These are phyloP conservation scores for Saraca asoca DNA, from an alignment of 331 rosid species.

Conservation along the genomic window DNA sequence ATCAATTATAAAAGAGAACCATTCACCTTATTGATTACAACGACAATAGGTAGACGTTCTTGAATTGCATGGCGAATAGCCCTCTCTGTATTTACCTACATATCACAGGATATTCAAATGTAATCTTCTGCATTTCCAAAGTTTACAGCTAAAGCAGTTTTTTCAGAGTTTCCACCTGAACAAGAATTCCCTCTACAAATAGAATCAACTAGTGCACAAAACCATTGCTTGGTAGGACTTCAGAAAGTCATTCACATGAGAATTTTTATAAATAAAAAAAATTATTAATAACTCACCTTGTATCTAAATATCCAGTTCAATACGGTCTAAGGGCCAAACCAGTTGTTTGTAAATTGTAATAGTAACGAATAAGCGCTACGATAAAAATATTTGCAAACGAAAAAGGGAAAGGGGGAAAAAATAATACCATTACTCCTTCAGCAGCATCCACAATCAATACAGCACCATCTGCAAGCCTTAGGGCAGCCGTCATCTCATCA, in stretches of 20 bases:
- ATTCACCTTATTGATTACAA: slow-evolving; percentile 86
- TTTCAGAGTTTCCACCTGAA: neutral
- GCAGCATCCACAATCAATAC: slow-evolving; percentile 95
- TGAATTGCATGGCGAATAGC: slow-evolving; percentile 97
- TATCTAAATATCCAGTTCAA: neutral
- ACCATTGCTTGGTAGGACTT: neutral
- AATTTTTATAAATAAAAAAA: neutral
- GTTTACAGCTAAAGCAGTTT: neutral
- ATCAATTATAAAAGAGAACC: neutral
- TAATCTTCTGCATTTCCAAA: slow-evolving; percentile 15
- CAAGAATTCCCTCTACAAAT: neutral
- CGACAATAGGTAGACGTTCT: slow-evolving; percentile 82
- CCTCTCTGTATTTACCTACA: slow-evolving; percentile 93
- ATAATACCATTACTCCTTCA: slow-evolving; percentile 93
- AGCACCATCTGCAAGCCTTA: slow-evolving; percentile 92
- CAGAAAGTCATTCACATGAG: neutral
- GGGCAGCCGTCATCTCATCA: slow-evolving; percentile 95
- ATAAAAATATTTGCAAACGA: neutral
- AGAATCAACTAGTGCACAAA: neutral
- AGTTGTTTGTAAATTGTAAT: neutral
- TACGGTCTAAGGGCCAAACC: neutral
- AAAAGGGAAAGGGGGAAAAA: neutral
- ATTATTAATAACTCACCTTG: neutral
- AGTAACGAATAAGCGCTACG: neutral
- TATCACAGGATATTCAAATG: slow-evolving; percentile 24